Base-by-base conservation (phyloP, 129 eudicot genomes). In the Chrysanthemum seticuspe region DNA sequence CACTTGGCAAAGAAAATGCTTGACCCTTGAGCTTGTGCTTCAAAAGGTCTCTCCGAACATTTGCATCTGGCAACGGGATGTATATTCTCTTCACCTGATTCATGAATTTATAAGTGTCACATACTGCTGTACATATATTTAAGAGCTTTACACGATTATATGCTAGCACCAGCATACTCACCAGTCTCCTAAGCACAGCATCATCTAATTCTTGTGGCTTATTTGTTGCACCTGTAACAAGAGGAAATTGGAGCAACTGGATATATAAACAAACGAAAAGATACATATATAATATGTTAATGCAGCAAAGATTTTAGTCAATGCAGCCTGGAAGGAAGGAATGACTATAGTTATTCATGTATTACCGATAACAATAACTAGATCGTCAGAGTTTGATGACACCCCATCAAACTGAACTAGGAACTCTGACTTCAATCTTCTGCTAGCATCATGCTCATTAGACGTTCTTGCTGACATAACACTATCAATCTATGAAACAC, bases 371-470 rank as follows among this genome's bases (percentile, higher is more conserved):
- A 95, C 97, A 45, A 89, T 87, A 31, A 95, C 96, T 19, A 86
- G 82, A 80, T 88, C 99, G 80, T 79, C 83, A 14, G 97, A 82
- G 78, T 77, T 91, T 58, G 99, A 88, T 40, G 93, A 68, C 49
- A 95, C 99, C 58, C 99, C 99, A 80, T 95, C 99, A 80, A 95
- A 95, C 83, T 95, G 99, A 82, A 95, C 95, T 69, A 95, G 84
- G 18, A 95, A 95, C 87, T 95, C 99, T 1, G 99, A 95, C 66
- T 95, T 95, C 72, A 95, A 68, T 80, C 99, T 85, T 85, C 99
- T 89, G 83, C 99, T 95, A 80, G 99, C 99, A 76, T 95, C 99
- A 84, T 95, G 92, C 69, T 95, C 99, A 63, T 85, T 85, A 48
- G 89, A 81, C 65, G 91, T 85, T 79, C 99, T 90, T 52, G 97